phyloP scores from a whole-genome alignment of 768 basidiomycete genomes.

The Neoboletus brunneissimus region DNA sequence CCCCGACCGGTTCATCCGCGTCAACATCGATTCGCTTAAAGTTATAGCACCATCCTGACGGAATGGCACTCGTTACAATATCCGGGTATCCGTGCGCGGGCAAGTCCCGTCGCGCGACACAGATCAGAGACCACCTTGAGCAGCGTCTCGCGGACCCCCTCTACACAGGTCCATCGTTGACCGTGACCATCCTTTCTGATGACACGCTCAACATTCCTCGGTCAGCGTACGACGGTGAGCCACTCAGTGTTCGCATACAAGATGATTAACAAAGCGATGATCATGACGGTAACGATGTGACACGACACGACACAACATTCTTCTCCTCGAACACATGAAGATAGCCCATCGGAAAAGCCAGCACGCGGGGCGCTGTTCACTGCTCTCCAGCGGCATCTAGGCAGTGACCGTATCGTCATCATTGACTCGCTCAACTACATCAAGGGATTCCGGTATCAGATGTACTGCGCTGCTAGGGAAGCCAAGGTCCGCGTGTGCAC shows the following conservation, averaged over 20 bases:
- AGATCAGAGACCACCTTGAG: conserved; percentile 61
- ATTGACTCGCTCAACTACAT: conserved; percentile 95
- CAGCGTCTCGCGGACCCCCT: conserved; percentile 43
- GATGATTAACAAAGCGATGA: neutral
- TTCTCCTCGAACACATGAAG: conserved; percentile 36
- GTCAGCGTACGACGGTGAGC: conserved; percentile 70
- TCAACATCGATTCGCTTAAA: neutral
- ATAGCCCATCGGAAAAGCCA: conserved; percentile 80
- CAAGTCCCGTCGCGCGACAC: conserved; percentile 69
- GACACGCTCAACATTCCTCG: conserved; percentile 63
- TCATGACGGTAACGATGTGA: neutral
- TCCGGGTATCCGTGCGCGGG: conserved; percentile 87
- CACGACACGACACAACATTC: neutral
- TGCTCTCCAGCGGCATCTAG: conserved; percentile 72
- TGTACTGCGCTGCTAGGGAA: conserved; percentile 94
- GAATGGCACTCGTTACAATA: conserved; percentile 91
- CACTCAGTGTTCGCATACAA: neutral
- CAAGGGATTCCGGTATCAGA: conserved; percentile 97
- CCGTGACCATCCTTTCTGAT: conserved; percentile 64
- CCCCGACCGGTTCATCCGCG: too few relatives aligned
- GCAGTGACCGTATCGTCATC: conserved; percentile 74
- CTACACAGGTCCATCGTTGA: conserved; percentile 52
- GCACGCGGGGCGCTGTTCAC: conserved; percentile 83
- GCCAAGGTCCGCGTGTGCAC: conserved; percentile 83
- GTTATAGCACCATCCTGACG: neutral